These are phyloP conservation scores for Trichosporon ovoides DNA, from an alignment of 1,284 basidiomycete species.

Conservation along the genomic window DNA sequence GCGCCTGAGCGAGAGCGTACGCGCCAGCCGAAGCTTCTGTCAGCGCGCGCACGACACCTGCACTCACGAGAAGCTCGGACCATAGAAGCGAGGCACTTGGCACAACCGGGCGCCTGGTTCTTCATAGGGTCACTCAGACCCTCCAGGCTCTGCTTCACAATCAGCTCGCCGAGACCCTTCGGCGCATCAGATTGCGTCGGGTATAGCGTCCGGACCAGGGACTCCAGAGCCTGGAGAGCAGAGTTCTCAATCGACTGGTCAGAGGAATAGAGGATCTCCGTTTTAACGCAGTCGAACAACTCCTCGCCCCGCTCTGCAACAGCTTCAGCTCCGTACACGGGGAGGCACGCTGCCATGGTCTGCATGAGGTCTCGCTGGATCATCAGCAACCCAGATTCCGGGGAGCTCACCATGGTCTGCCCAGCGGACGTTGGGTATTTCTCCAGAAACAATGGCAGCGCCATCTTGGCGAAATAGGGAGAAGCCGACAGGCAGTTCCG, in stretches of 20 bases:
- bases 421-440: slow-evolving; percentile 83
- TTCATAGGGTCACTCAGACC: slow-evolving; percentile 84
- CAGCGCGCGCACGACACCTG: background rate
- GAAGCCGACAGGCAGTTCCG: slow-evolving; percentile 66
- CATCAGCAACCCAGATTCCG: background rate
- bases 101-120: slow-evolving; percentile 75
- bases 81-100: slow-evolving; percentile 70
- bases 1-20: slow-evolving; percentile 61
- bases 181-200: slow-evolving; percentile 41
- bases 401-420: slow-evolving; percentile 64
- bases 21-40: slow-evolving; percentile 62
- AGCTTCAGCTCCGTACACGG: slow-evolving; percentile 67
- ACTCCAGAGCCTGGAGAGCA: slow-evolving; percentile 64
- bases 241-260: slow-evolving; percentile 66
- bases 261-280: slow-evolving; percentile 90
- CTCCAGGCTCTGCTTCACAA: slow-evolving; percentile 71
- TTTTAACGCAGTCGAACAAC: slow-evolving; percentile 78
- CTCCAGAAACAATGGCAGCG: slow-evolving; percentile 84
- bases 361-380: slow-evolving; percentile 71
- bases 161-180: slow-evolving; percentile 63
- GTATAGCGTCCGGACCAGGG: slow-evolving; percentile 69
- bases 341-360: slow-evolving; percentile 67
- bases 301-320: slow-evolving; percentile 63
- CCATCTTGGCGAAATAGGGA: slow-evolving; percentile 74
- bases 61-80: slow-evolving; percentile 67